Evolutionary conservation across 352 stramenopile genomes (phyloP), one percentile per base, ranked within the genome.

Genomic region (Globisporangium carolinianum): DNA sequence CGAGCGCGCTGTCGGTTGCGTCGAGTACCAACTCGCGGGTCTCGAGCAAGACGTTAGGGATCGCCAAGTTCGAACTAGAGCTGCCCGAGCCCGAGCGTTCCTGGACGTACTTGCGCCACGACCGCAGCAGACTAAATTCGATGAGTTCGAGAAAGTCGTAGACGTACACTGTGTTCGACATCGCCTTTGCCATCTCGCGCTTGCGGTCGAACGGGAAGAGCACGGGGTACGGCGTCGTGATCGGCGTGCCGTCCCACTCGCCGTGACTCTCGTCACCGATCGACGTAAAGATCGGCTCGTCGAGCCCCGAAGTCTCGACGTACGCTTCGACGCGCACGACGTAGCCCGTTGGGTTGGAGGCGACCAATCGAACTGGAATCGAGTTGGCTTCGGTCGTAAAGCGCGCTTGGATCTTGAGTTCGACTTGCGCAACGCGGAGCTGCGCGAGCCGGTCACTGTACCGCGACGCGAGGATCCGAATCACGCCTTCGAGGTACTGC

Each of bases 71-170:
- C 12, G 73, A 70, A 36, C 72, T 75, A 12, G 86, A 69, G 37
- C 73, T 75, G 11, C 87, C 70, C 47, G 87, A 64, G 46, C 74
- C 79, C 52, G 79, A 73, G 49, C 83, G 84, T 57, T 94, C 76
- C 62, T 88, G 72, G 17, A 94, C 68, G 67, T 96, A 97, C 43
- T 84, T 78, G 43, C 96, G 81, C 97, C 97, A 99, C 47, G 95
- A 80, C 38, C 94, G 82, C 67, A 98, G 75, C 48, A 99, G 70
- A 42, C 92, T 96, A 62, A 95, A 91, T 82, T 99, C 96, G 64
- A 99, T 98, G 32, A 99, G 78, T 62, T 98, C 95, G 41, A 98
- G 77, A 69, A 99, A 98, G 78, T 99, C 98, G 81, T 99, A 99
- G 63, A 95, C 97, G 73, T 99, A 99, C 9, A 98, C 98, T 35